These are phyloP conservation scores for Marchantia paleacea DNA, from an alignment of 225 moss, liverwort and hornwort genomes.

Conservation along the genomic window DNA sequence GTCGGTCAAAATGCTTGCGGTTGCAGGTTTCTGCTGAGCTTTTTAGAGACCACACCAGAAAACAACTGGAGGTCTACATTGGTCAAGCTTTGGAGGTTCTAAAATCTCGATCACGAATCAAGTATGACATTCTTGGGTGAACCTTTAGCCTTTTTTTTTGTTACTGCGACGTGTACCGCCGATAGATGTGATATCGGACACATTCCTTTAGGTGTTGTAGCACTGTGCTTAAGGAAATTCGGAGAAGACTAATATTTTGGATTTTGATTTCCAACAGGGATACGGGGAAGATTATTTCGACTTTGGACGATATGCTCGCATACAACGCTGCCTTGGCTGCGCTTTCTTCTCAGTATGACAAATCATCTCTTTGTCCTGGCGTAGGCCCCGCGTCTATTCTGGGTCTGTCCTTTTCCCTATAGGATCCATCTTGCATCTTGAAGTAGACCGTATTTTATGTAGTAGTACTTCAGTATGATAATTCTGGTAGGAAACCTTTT, in stretches of 20 bases:
- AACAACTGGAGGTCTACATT: conserved; percentile 76
- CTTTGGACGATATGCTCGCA: conserved; percentile 59
- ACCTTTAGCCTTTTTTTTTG: no score
- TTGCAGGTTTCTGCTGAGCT: conserved; percentile 71
- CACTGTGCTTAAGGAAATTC: not conserved
- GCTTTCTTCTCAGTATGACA: conserved; percentile 53
- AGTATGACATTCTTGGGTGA: conserved; percentile 38
- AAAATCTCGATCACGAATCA: conserved; percentile 81
- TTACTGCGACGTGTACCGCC: no score
- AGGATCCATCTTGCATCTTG: no score
- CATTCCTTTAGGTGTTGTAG: no score
- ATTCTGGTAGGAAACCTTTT: no score
- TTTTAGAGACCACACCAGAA: conserved; percentile 73
- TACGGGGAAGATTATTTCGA: conserved; percentile 58
- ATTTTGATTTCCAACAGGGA: conserved; percentile 43
- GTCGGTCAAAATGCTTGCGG: conserved; percentile 2
- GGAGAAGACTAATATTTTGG: not conserved
- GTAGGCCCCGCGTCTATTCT: conserved; percentile 84
- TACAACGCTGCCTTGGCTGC: conserved; percentile 65
- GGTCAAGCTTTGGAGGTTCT: conserved; percentile 64
- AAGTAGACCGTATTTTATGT: no score
- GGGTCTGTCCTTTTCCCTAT: conserved; percentile 34
- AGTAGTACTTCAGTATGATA: no score
- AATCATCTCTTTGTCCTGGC: conserved; percentile 65
- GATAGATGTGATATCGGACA: not conserved